phyloP scores from a whole-genome alignment of 1,139 yeast species.

The Yamadazyma siamensis region DNA sequence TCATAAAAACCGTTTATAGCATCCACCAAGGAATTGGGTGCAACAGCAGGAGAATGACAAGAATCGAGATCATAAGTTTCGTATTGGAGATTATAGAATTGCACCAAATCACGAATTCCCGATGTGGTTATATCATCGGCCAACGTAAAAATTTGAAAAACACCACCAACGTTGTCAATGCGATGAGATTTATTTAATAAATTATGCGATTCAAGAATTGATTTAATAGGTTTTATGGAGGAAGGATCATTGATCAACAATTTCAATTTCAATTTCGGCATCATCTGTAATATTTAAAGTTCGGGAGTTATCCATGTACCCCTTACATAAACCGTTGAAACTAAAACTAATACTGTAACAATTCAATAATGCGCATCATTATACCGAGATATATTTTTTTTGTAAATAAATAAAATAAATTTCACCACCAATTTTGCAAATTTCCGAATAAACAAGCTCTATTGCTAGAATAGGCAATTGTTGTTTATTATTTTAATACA shows the following conservation, averaged over 20 bases:
- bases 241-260: conserved; percentile 2
- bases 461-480: too few species aligned
- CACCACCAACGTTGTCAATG: conserved; percentile 2
- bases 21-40: too few species aligned
- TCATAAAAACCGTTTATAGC: conserved; percentile 1
- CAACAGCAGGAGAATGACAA: too few species aligned
- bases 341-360: neutral
- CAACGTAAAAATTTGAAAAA: conserved; percentile 4
- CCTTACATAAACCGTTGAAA: conserved; percentile 4
- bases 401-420: too few species aligned
- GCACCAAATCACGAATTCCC: neutral
- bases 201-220: conserved; percentile 18
- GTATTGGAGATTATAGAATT: too few species aligned
- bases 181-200: conserved; percentile 18
- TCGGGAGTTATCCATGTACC: conserved; percentile 1
- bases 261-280: conserved; percentile 2
- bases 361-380: too few species aligned
- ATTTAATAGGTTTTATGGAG: conserved; percentile 24
- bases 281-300: too few species aligned
- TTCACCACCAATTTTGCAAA: too few species aligned
- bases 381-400: too few species aligned
- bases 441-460: too few species aligned
- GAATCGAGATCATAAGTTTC: neutral
- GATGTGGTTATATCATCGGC: neutral
- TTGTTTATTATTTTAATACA: too few species aligned